Evolutionary conservation across 2,329 filamentous ascomycete species (phyloP), one percentile per base, ranked within the genome.

Genomic region (Colletotrichum lindemuthianum): DNA sequence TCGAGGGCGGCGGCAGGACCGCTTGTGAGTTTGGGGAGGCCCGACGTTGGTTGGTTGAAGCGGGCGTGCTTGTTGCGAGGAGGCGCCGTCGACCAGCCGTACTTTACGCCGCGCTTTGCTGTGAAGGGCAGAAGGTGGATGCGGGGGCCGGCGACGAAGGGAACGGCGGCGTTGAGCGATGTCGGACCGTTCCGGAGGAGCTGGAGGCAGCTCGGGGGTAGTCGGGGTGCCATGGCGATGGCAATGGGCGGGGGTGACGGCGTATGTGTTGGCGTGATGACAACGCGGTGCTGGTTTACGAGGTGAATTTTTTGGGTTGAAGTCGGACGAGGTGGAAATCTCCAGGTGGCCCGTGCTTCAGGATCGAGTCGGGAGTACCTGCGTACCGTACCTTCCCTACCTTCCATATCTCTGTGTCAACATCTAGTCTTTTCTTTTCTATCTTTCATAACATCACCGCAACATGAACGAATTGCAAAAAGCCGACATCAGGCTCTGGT

Each of bases 1-100:
- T 79, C 78, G 65, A 90, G 82, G 7, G 88, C 87, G 9, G 88
- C 88, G 2, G 85, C 86, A 2, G 86, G 86, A 0, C 87, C 86
- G 8, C 84, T 81, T 9, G 84, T 85, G 50, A 83, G 86, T 5
- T 74, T 75, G 2, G 88, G 87, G 2, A 90, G 80, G 43, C 86
- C 87, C 0, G 84, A 73, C 49, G 80, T 82, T 49, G 78, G 74
- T 73, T 88, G 85, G 77, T 90, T 89, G 82, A 88, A 90, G 60
- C 84, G 86, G 43, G 45, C 12, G 60, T 84, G 85, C 73, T 85
- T 86, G 69, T 73, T 75, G 65, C 83, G 83, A 34, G 77, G 72
- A 59, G 84, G 78, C 61, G 82, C 79, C 3, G 87, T 90, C 60
- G 80, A 82, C 88, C 88, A 90, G 72, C 88, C 88, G 73, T 86